Percentiles rank a stretch among this genome's conserved stretches.
phyloP scores from a whole-genome alignment of 1,284 basidiomycete genomes.

The Rhodotorula sp. region DNA sequence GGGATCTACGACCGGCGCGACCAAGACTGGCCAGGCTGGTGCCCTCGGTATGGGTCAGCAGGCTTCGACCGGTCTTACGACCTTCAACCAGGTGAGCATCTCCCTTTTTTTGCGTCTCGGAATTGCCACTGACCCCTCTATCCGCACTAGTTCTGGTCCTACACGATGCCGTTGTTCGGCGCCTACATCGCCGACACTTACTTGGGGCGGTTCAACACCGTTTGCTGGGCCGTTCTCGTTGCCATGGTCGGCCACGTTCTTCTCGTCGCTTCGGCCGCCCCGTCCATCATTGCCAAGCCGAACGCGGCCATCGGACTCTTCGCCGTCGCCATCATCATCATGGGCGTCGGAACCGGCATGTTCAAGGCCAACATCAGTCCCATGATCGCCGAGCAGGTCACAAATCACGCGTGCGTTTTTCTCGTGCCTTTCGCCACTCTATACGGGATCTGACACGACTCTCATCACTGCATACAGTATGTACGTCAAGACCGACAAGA shows the following conservation, averaged over 20 bases:
- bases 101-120: too few relatives aligned
- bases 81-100: conserved; percentile 25
- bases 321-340: conserved; percentile 64
- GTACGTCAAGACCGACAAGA: conserved; percentile 52
- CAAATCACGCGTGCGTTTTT: conserved; percentile 45
- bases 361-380: conserved; percentile 58
- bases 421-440: too few relatives aligned
- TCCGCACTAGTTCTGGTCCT: conserved; percentile 39
- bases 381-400: conserved; percentile 73
- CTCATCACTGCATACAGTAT: conserved; percentile 48
- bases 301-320: conserved; percentile 64
- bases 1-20: conserved; percentile 34
- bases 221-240: conserved; percentile 50
- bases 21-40: conserved; percentile 33
- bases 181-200: conserved; percentile 52
- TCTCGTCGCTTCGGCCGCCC: conserved; percentile 68
- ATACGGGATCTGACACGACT: too few relatives aligned
- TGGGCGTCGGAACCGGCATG: conserved; percentile 63
- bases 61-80: conserved; percentile 44
- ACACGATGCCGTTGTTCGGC: conserved; percentile 39
- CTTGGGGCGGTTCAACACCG: conserved; percentile 54
- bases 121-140: too few relatives aligned
- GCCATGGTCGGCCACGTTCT: conserved; percentile 61
- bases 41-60: conserved; percentile 57
- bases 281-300: conserved; percentile 63